Base-by-base conservation (phyloP, 306 rosid species). In the Elaeagnus macrophylla region DNA sequence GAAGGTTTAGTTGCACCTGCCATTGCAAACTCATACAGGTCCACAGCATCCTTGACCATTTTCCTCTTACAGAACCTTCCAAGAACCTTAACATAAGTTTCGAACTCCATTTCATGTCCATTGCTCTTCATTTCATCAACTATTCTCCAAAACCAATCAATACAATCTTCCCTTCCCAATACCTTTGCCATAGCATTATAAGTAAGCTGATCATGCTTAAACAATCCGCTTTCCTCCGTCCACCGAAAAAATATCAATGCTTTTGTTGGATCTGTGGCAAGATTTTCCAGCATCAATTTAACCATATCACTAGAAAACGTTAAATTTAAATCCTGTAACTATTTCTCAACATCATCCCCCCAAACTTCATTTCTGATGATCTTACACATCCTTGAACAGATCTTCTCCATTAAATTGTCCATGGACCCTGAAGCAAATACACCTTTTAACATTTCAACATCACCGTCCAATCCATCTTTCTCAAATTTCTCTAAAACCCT, bases 141-240 rank as follows among this genome's bases (percentile, higher is more conserved):
- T 39, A 86, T 68, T 74, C 84, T 91, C 99, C 93, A 77, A 59
- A 91, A 78, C 76, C 85, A 71, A 64, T 84, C 95, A n/a, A 72
- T 61, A 18, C 74, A 37, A 45, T 84, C 99, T 67, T 80, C 85
- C 77, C 87, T 71, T 45, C 89, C 96, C 39, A 91, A 62, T 10
- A 82, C 95, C 73, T 66, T 76, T 3, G 89, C 81, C 70, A 84
- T 54, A 1, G 72, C 83, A 66, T 86, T 87, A 69, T 84, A 91
- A 8, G 89, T 80, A 17, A 11, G 12, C 3, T 61, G 79, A 59
- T 87, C 86, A 48, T 84, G 99, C 70, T 76, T 82, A 68, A 80
- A 78, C 67, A 71, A 3, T n/a, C 67, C 85, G 62, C 70, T 70
- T 78, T 91, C 96, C 56, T 75, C 84, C 19, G 84, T 48, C 99